These are phyloP conservation scores for Xylaria curta DNA, from an alignment of 495 filamentous ascomycete species.

Conservation along the genomic window DNA sequence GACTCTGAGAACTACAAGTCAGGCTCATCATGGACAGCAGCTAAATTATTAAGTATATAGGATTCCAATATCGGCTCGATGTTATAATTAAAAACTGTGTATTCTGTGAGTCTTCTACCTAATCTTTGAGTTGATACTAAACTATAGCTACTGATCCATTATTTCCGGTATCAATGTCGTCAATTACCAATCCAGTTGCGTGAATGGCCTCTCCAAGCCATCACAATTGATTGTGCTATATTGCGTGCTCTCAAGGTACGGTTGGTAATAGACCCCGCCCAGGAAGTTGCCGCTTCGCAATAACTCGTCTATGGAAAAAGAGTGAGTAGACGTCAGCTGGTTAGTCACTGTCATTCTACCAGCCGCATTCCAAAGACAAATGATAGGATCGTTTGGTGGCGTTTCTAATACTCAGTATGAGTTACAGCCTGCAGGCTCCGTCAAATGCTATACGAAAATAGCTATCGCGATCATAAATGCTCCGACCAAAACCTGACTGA, in stretches of 20 bases:
- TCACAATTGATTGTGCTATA: slow-evolving; percentile 20
- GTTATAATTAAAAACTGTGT: not conserved
- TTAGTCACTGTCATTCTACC: not conserved
- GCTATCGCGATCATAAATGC: not conserved
- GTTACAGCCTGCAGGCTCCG: not conserved
- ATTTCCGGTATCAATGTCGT: not conserved
- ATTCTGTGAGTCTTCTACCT: not conserved
- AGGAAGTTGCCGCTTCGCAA: not conserved
- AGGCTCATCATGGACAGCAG: slow-evolving; percentile 1
- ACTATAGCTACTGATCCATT: not conserved
- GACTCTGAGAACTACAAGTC: not conserved
- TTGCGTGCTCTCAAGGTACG: slow-evolving; percentile 14
- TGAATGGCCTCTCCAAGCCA: not conserved
- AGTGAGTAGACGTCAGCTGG: not conserved
- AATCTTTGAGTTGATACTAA: not conserved
- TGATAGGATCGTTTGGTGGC: not conserved
- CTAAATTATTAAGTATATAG: not conserved
- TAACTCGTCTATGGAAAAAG: not conserved
- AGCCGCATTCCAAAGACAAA: not conserved
- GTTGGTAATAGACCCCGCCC: not conserved
- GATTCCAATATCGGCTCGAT: not conserved
- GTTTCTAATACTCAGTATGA: not conserved
- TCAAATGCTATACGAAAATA: not conserved
- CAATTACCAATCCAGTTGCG: slow-evolving; percentile 19
- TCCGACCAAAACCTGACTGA: slow-evolving; percentile 1